Evolutionary conservation across 2,329 filamentous ascomycete genomes (phyloP), one percentile per base, ranked within the genome.

Genomic region (Xylaria sp.): DNA sequence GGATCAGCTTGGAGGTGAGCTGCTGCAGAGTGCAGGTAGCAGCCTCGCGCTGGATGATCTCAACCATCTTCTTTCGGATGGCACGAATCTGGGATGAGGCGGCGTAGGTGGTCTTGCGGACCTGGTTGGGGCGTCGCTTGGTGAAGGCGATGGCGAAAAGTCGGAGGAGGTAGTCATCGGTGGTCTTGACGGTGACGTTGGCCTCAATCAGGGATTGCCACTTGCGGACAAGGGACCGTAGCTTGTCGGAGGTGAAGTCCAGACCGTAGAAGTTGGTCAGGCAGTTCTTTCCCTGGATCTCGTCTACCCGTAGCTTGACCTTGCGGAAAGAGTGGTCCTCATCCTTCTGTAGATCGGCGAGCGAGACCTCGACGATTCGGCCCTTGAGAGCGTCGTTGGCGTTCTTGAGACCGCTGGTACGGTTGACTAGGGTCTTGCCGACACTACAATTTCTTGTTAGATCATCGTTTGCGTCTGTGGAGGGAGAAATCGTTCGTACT

Each of bases 101-200:
- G 78, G 96, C 96, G 82, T 99, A 99, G 82, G 96, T 99, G 80
- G 96, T 99, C 93, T 98, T 99, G 93, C 97, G 97, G 89, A 99
- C 95, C 90, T 99, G 96, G 89, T 98, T 99, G 79, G 93, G 94
- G 81, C 96, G 92, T 85, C 94, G 90, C 92, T 98, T 98, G 85
- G 96, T 99, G 90, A 99, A 99, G 79, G 93, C 96, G 78, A 99
- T 99, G 83, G 93, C 93, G 88, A 99, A 99, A 78, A 99, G 91
- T 80, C 96, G 93, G 86, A 99, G 90, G 83, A 98, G 94, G 89
- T 99, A 98, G 86, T 99, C 96, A 83, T 99, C 96, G 83, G 96
- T 98, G 79, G 96, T 98, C 93, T 98, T 98, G 89, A 99, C 94
- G 76, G 97, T 97, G 81, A 98, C 91, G 85, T 99, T 99, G 88